Evolutionary conservation across 163 green algal genomes (phyloP), one percentile per base, ranked within the genome.

Genomic region (Coccomyxa subellipsoidea): DNA sequence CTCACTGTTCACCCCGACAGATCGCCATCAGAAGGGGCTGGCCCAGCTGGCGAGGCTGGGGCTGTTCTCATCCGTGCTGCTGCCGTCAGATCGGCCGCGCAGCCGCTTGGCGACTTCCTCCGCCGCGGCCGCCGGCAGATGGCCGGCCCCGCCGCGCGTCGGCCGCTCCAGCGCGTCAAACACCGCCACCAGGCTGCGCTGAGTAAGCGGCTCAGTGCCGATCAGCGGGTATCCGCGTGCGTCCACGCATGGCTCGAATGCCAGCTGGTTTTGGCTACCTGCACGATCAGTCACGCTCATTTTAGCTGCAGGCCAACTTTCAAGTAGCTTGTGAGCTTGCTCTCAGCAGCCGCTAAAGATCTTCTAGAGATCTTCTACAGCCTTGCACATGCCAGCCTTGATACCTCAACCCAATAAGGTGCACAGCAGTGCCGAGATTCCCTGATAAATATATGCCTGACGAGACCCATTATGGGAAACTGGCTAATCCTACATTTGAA

Each of bases 1-100:
- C 47, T 59, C 15, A 59, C 47, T 59, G 47, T 23, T 54, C 8
- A 54, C 8, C 39, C 10, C 8, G 10, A 8, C 39, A 54, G 39
- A 72, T 31, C 47, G 18, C 47, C 47, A 12, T 66, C 18, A 36
- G 1, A 18, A 73, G 32, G 66, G 66, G 66, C 66, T 73, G 66
- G 66, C 66, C 66, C 66, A 84, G 76, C 54, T 86, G 70, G 70
- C 70, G 21, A 40, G 32, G 70, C 70, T 77, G 70, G 34, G 32
- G 70, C 32, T 38, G 32, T 38, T 77, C 32, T 40, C 70, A 34
- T 77, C 70, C 7, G 32, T 39, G 70, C 70, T 40, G 70, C 70
- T 47, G 10, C 32, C 31, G 21, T n/a, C 32, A 18, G 29, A 77
- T n/a, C 70, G 70, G 32, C 32, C 32, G 32, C 34, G 70, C 70